Evolutionary conservation across 768 basidiomycete genomes (phyloP).

Genomic region (Calocybe cyanea): DNA sequence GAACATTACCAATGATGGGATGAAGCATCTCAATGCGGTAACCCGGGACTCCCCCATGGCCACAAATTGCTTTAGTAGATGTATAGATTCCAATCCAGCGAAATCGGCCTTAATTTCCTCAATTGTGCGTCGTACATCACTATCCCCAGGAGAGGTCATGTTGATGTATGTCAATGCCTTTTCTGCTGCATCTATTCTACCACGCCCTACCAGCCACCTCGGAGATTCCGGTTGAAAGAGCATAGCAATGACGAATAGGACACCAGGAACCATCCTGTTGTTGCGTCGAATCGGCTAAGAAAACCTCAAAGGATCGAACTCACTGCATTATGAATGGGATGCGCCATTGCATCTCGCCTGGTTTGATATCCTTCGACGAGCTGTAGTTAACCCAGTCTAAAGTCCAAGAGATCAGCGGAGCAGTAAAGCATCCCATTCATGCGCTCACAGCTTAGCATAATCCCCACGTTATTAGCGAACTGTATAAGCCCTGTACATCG

Average conservation of each 20-base stretch:
- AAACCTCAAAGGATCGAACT: slow-evolving; percentile 6
- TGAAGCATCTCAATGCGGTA: slow-evolving; percentile 40
- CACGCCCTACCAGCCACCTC: slow-evolving; percentile 50
- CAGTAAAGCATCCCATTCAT: too few relatives aligned
- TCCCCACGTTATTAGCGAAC: slow-evolving; percentile 31
- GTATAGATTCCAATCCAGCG: slow-evolving; percentile 32
- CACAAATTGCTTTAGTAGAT: slow-evolving; percentile 31
- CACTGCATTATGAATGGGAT: slow-evolving; percentile 48
- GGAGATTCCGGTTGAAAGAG: slow-evolving; percentile 52
- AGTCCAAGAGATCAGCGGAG: too few relatives aligned
- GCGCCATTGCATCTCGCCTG: slow-evolving; percentile 46
- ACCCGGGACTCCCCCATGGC: slow-evolving; percentile 41
- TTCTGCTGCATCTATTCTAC: slow-evolving; percentile 37
- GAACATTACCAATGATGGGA: slow-evolving; percentile 44
- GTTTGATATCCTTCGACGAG: slow-evolving; percentile 30
- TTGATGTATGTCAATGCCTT: slow-evolving; percentile 32
- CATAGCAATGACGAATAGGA: slow-evolving; percentile 44
- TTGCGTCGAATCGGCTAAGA: not conserved
- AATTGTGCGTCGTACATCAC: slow-evolving; percentile 30
- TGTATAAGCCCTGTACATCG: slow-evolving; percentile 46
- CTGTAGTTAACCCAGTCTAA: slow-evolving; percentile 48
- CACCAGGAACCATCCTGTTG: slow-evolving; percentile 41
- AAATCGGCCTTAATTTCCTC: slow-evolving; percentile 49
- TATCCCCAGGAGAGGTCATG: slow-evolving; percentile 28
- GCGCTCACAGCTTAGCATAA: slow-evolving; percentile 33